phyloP scores from a whole-genome alignment of 176 grass and related monocot genomes.

The Miscanthus lutarioriparius region DNA sequence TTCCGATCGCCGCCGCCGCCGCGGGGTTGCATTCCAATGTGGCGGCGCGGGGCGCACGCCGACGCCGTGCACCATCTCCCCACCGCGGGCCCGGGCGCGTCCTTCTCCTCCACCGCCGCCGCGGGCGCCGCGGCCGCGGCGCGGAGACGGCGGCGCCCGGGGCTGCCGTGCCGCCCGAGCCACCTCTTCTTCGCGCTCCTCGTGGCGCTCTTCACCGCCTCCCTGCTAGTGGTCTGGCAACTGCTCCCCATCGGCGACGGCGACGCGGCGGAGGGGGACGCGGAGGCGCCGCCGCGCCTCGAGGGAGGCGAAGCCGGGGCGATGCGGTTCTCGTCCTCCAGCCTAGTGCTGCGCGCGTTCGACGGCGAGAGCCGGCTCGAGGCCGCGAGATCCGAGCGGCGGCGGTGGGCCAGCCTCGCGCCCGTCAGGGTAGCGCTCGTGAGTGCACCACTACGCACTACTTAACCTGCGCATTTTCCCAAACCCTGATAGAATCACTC shows the following conservation, averaged over 20 bases:
- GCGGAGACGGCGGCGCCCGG: slow-evolving; percentile 51
- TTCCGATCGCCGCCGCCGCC: slow-evolving; percentile 4
- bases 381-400: slow-evolving; percentile 51
- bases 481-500: slow-evolving; percentile 23
- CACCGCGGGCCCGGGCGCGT: slow-evolving; percentile 15
- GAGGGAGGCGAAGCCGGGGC: background rate
- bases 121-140: background rate
- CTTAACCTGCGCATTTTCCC: background rate
- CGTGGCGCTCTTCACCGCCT: slow-evolving; percentile 59
- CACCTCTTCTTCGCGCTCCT: slow-evolving; percentile 59
- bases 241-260: slow-evolving; percentile 56
- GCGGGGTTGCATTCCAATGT: slow-evolving; percentile 37
- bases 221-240: slow-evolving; percentile 55
- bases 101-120: background rate
- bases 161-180: slow-evolving; percentile 49
- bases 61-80: slow-evolving; percentile 51
- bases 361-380: slow-evolving; percentile 48
- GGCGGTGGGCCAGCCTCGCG: slow-evolving; percentile 48
- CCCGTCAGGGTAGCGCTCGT: slow-evolving; percentile 51
- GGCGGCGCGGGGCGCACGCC: slow-evolving; percentile 60
- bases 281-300: background rate
- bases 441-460: slow-evolving; percentile 25
- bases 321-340: slow-evolving; percentile 45
- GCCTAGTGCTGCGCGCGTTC: slow-evolving; percentile 43
- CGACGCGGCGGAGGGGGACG: background rate